Evolutionary conservation across 331 rosid species (phyloP).

Genomic region (Pyrus hybrid): DNA sequence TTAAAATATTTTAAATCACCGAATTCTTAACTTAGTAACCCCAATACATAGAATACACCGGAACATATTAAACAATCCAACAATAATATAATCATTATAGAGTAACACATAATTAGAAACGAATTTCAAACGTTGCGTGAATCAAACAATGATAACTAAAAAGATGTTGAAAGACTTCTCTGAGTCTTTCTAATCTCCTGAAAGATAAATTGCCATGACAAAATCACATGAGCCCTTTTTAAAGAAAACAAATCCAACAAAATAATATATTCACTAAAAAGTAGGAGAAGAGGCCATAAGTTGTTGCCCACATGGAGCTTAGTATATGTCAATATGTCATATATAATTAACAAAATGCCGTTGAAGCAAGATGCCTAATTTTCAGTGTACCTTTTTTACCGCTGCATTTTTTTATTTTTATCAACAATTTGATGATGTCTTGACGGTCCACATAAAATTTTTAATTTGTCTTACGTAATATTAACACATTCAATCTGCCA

Average conservation of each 20-base stretch:
- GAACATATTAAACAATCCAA: too few relatives aligned
- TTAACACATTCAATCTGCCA: neutral
- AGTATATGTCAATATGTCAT: neutral
- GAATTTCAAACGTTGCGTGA: accelerated
- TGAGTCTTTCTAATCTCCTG: accelerated
- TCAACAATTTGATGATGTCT: slow-evolving; percentile 2
- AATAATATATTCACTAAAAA: neutral
- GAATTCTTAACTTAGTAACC: neutral
- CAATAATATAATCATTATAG: too few relatives aligned
- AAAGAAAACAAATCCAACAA: neutral
- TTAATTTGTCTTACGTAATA: slow-evolving; percentile 12
- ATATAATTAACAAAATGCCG: slow-evolving; percentile 30
- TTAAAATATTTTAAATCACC: neutral
- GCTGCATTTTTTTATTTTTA: neutral
- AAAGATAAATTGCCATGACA: too few relatives aligned
- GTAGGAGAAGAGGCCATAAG: too few relatives aligned
- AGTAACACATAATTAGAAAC: too few relatives aligned
- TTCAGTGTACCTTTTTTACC: slow-evolving; percentile 5
- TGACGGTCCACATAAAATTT: neutral
- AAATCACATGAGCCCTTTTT: too few relatives aligned
- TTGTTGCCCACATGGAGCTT: slow-evolving; percentile 6
- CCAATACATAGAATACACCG: too few relatives aligned
- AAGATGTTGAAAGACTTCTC: too few relatives aligned
- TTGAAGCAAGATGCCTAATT: slow-evolving; percentile 36
- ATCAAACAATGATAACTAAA: too few relatives aligned